These are phyloP conservation scores for Phaffomyces thermotolerans DNA, from an alignment of 805 yeast species.

Conservation along the genomic window DNA sequence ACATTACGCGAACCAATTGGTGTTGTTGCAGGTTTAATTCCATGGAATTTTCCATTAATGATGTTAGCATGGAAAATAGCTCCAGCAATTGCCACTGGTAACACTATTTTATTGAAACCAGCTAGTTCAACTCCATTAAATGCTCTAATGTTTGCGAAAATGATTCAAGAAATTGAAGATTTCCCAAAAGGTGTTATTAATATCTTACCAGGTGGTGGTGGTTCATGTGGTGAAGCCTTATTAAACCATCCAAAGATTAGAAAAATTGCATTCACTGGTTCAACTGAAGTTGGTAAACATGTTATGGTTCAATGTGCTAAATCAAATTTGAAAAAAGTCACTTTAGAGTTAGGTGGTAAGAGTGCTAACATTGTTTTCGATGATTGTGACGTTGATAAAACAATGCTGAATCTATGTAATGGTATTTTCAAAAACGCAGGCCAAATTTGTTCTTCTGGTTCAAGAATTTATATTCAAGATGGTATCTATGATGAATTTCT, in stretches of 20 bases:
- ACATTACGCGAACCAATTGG: slow-evolving; percentile 71
- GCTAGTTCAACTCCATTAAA: slow-evolving; percentile 74
- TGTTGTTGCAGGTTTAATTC: slow-evolving; percentile 76
- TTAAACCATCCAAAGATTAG: slow-evolving; percentile 60
- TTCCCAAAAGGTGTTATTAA: slow-evolving; percentile 70
- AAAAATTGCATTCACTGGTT: slow-evolving; percentile 77
- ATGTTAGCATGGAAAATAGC: slow-evolving; percentile 77
- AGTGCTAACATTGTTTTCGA: slow-evolving; percentile 68
- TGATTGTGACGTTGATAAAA: slow-evolving; percentile 51
- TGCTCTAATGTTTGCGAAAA: slow-evolving; percentile 54
- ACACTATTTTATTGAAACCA: slow-evolving; percentile 63
- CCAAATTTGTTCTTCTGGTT: slow-evolving; percentile 78
- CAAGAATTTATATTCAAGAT: slow-evolving; percentile 70
- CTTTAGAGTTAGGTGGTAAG: slow-evolving; percentile 78
- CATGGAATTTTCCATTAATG: slow-evolving; percentile 79
- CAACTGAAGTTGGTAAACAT: slow-evolving; percentile 65
- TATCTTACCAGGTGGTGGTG: slow-evolving; percentile 68
- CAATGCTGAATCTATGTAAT: slow-evolving; percentile 41
- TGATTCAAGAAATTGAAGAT: slow-evolving; percentile 54
- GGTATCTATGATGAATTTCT: slow-evolving; percentile 58
- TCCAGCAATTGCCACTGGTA: slow-evolving; percentile 73
- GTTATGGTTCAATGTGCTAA: slow-evolving; percentile 65
- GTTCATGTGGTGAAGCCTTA: slow-evolving; percentile 63
- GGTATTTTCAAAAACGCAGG: slow-evolving; percentile 79
- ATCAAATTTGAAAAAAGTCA: slow-evolving; percentile 66